Evolutionary conservation across 2,329 filamentous ascomycete genomes (phyloP).

Genomic region (Pestalotiopsis sp.): DNA sequence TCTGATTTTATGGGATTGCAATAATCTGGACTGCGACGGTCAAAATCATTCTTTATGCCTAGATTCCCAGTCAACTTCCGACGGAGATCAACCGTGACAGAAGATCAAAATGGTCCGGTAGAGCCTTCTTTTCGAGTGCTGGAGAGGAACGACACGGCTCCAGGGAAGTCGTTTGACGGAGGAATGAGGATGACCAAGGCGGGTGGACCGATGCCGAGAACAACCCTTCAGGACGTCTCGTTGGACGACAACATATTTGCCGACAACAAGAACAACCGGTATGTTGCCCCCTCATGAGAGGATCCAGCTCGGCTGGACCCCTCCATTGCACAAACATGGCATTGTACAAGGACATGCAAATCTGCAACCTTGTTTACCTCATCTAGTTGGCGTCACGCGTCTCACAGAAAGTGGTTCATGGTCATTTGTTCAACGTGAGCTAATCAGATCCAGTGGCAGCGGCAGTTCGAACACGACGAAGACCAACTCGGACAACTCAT

Average conservation of each 20-base stretch:
- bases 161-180: conserved; percentile 54
- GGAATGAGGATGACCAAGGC: conserved; percentile 46
- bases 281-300: conserved; percentile 33
- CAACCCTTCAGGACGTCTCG: conserved; percentile 40
- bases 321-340: background rate
- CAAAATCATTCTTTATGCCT: conserved; percentile 56
- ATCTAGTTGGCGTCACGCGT: conserved; percentile 8
- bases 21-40: conserved; percentile 16
- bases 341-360: background rate
- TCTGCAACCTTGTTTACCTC: background rate
- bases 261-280: conserved; percentile 59
- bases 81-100: conserved; percentile 63
- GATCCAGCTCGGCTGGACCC: background rate
- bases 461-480: conserved; percentile 65
- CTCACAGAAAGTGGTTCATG: conserved; percentile 25
- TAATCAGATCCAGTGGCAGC: conserved; percentile 51
- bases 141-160: conserved; percentile 51
- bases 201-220: conserved; percentile 40
- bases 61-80: conserved; percentile 63
- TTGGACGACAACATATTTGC: conserved; percentile 61
- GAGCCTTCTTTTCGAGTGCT: conserved; percentile 62
- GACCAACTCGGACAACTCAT: conserved; percentile 62
- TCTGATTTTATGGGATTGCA: conserved; percentile 13
- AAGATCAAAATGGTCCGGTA: conserved; percentile 53
- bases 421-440: conserved; percentile 41